phyloP scores from a whole-genome alignment of 805 yeast species.

The Zygoascus biomembranicola region DNA sequence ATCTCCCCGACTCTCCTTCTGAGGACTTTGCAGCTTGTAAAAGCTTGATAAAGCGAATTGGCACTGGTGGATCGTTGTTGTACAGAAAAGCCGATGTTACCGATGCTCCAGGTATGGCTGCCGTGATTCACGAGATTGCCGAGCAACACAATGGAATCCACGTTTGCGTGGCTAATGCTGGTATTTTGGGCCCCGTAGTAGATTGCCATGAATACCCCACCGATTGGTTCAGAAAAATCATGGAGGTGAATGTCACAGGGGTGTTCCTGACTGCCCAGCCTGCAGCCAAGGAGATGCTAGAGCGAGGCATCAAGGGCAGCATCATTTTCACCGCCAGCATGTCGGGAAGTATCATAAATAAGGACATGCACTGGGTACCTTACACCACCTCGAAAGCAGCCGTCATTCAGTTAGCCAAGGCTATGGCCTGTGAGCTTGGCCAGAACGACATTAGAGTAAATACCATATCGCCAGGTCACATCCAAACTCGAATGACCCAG shows the following conservation, averaged over 20 bases:
- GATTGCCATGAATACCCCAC: conserved; percentile 49
- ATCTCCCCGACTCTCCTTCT: conserved; percentile 20
- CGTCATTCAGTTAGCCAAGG: conserved; percentile 29
- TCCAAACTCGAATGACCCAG: conserved; percentile 51
- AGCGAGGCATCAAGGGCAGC: conserved; percentile 52
- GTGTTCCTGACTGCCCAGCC: conserved; percentile 64
- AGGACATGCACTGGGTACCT: conserved; percentile 34
- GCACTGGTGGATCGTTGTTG: conserved; percentile 30
- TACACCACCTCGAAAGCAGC: conserved; percentile 33
- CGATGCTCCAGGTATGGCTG: conserved; percentile 29
- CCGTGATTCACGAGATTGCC: conserved; percentile 39
- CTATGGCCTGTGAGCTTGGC: conserved; percentile 52
- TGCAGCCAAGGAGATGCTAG: conserved; percentile 55
- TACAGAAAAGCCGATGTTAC: conserved; percentile 43
- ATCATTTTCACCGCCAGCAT: conserved; percentile 70
- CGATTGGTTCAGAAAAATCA: conserved; percentile 52
- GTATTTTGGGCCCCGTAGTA: conserved; percentile 34
- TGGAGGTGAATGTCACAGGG: conserved; percentile 63
- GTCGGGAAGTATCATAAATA: conserved; percentile 67
- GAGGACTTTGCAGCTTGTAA: conserved; percentile 20
- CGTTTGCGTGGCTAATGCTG: conserved; percentile 71
- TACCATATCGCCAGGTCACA: conserved; percentile 51
- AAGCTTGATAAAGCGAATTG: conserved; percentile 20
- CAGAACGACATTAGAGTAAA: conserved; percentile 43
- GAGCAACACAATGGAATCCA: conserved; percentile 49